phyloP scores from a whole-genome alignment of 371 early-diverging fungal genomes.

The Lichtheimia corymbifera region DNA sequence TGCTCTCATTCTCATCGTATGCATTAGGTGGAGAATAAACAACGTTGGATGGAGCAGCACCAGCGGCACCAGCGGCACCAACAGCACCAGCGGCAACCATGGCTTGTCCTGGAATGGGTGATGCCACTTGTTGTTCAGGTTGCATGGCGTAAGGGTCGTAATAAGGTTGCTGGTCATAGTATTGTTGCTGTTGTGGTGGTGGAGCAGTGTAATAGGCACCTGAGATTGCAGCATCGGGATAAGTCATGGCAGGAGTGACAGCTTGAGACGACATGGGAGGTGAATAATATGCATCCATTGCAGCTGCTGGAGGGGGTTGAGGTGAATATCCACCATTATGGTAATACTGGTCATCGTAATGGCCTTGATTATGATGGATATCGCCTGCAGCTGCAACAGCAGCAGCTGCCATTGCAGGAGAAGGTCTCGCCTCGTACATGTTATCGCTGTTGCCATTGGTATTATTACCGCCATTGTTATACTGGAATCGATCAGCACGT shows the following conservation, averaged over 20 bases:
- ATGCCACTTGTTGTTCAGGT: conserved; percentile 5
- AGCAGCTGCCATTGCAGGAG: conserved; percentile 37
- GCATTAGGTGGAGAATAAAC: conserved; percentile 24
- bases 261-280: conserved; percentile 17
- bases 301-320: conserved; percentile 18
- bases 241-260: conserved; percentile 21
- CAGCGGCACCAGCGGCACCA: not conserved
- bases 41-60: conserved; percentile 8
- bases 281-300: conserved; percentile 16
- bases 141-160: conserved; percentile 18
- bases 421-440: conserved; percentile 20
- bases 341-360: conserved; percentile 3
- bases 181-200: conserved; percentile 12
- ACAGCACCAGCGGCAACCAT: not conserved
- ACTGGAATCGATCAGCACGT: conserved; percentile 22
- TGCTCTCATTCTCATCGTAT: conserved; percentile 21
- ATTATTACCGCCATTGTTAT: conserved; percentile 2
- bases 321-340: conserved; percentile 16
- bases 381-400: conserved; percentile 22
- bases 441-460: conserved; percentile 5
- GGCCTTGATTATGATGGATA: conserved; percentile 12
- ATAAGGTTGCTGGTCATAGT: conserved; percentile 20
- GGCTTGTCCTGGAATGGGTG: conserved; percentile 6
- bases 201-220: conserved; percentile 24
- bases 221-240: conserved; percentile 29